Percentiles rank a stretch among this genome's conserved stretches.
These are phyloP conservation scores for Ceratorhiza oryzae-sativae DNA, from an alignment of 1,284 basidiomycete genomes.

Conservation along the genomic window DNA sequence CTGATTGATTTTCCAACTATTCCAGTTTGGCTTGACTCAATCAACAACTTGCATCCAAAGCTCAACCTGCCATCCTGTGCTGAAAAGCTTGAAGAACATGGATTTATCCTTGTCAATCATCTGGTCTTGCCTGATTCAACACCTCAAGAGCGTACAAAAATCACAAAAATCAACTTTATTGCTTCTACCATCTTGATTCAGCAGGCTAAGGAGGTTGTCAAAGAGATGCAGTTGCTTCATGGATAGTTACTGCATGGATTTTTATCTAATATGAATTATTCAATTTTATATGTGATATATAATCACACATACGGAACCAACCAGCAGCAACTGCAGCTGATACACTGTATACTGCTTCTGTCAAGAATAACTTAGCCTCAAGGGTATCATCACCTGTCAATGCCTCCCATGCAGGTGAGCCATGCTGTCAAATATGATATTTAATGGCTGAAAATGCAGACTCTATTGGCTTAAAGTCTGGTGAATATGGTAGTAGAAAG, in stretches of 20 bases:
- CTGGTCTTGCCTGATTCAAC: not conserved
- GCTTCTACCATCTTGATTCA: not conserved
- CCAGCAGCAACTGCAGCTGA: slow-evolving; percentile 19
- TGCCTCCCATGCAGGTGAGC: slow-evolving; percentile 19
- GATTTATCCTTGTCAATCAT: not conserved
- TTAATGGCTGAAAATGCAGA: slow-evolving; percentile 49
- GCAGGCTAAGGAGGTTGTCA: not conserved
- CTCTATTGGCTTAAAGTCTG: slow-evolving; percentile 51
- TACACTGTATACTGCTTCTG: slow-evolving; percentile 18
- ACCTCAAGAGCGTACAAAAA: not conserved
- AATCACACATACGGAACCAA: slow-evolving; percentile 36
- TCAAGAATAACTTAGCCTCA: slow-evolving; percentile 3
- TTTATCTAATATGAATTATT: not conserved
- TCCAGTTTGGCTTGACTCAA: not conserved
- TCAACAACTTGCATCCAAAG: not conserved
- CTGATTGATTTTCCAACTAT: not conserved
- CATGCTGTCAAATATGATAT: slow-evolving; percentile 37
- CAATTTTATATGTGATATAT: not conserved
- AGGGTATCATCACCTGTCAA: slow-evolving; percentile 12
- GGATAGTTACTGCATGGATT: not conserved
- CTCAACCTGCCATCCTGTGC: not conserved
- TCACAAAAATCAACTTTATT: not conserved
- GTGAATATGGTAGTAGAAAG: slow-evolving; percentile 51
- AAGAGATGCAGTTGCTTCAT: not conserved
- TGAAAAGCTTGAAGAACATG: not conserved